These are phyloP conservation scores for Passalora sequoiae DNA, from an alignment of 2,329 filamentous ascomycete species.

Conservation along the genomic window DNA sequence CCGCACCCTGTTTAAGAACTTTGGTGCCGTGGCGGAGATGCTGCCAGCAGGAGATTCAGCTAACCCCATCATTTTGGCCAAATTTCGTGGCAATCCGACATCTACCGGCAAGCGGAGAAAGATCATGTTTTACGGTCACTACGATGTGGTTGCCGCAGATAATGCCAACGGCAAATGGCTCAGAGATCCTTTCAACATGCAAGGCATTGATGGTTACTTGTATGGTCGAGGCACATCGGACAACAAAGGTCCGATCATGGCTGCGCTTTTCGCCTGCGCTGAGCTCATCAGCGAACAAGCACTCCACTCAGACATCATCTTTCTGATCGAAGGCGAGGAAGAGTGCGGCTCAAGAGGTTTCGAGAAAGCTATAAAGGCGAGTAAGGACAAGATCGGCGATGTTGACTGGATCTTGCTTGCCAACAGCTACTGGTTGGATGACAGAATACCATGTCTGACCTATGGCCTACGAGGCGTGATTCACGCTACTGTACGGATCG, in stretches of 20 bases:
- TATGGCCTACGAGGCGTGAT: conserved; percentile 92
- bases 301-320: conserved; percentile 82
- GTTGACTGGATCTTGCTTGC: conserved; percentile 93
- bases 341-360: conserved; percentile 92
- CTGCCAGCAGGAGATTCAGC: conserved; percentile 71
- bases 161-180: conserved; percentile 77
- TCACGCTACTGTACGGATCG: conserved; percentile 83
- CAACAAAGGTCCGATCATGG: conserved; percentile 94
- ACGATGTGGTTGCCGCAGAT: conserved; percentile 91
- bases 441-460: conserved; percentile 89
- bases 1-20: conserved; percentile 81
- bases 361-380: conserved; percentile 69
- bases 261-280: conserved; percentile 87
- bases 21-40: conserved; percentile 85
- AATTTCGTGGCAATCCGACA: conserved; percentile 71
- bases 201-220: conserved; percentile 83
- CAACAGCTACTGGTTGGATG: conserved; percentile 98
- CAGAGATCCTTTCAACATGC: conserved; percentile 81
- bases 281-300: conserved; percentile 80
- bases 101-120: conserved; percentile 67
- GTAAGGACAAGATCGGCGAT: conserved; percentile 79
- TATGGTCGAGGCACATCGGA: conserved; percentile 96
- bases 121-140: conserved; percentile 95
- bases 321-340: conserved; percentile 94
- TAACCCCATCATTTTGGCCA: conserved; percentile 90